Evolutionary conservation across 2,329 filamentous ascomycete genomes (phyloP).

Genomic region (Arthrobotrys entomopaga): DNA sequence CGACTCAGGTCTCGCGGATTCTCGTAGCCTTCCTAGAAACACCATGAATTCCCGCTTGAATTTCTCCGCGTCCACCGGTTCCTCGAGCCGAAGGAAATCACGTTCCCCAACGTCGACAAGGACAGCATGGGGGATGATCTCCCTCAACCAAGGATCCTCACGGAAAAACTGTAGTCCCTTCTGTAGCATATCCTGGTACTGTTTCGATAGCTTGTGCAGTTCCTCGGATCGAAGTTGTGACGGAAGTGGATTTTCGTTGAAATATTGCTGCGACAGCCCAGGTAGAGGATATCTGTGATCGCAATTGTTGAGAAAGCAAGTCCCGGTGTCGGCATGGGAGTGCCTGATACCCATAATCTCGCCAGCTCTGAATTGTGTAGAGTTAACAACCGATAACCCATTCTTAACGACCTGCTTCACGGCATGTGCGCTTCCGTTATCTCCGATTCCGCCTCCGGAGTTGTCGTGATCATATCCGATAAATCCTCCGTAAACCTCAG

Average conservation of each 20-base stretch:
- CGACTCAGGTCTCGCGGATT: constrained; percentile 56
- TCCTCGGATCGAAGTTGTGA: constrained; percentile 39
- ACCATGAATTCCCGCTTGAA: constrained; percentile 55
- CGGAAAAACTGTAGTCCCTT: constrained; percentile 46
- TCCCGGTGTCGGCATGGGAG: constrained; percentile 56
- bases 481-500: constrained; percentile 54
- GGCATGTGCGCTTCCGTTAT: constrained; percentile 41
- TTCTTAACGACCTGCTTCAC: constrained; percentile 44
- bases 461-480: constrained; percentile 51
- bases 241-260: constrained; percentile 56
- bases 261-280: constrained; percentile 56
- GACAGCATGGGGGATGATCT: constrained; percentile 30
- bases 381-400: constrained; percentile 49
- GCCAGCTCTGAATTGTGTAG: constrained; percentile 56
- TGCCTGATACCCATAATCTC: constrained; percentile 57
- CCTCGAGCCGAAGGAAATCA: constrained; percentile 55
- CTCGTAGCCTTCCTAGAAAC: constrained; percentile 56
- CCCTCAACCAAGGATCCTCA: constrained; percentile 47
- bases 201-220: constrained; percentile 48
- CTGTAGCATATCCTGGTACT: constrained; percentile 40
- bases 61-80: constrained; percentile 42
- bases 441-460: constrained; percentile 32
- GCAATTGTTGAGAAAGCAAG: constrained; percentile 32
- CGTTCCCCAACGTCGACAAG: constrained; percentile 57
- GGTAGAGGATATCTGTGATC: constrained; percentile 34